Evolutionary conservation across 768 basidiomycete genomes (phyloP).

Genomic region (Hypholoma fasciculare): DNA sequence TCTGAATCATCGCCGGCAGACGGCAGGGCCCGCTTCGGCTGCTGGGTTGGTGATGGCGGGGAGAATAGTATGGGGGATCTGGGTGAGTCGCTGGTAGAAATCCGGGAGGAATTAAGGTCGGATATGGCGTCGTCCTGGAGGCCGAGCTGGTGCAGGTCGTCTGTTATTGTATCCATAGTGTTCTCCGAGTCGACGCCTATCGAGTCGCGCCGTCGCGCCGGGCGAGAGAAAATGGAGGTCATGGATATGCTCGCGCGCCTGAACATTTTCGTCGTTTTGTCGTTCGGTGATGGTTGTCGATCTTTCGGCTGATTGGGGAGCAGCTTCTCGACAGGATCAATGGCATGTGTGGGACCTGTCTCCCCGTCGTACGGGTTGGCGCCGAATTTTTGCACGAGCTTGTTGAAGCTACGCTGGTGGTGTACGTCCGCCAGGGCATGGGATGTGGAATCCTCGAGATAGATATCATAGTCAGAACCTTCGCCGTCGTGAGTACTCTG

Average conservation of each 20-base stretch:
- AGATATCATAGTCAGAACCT: slow-evolving; percentile 7
- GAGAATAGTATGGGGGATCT: slow-evolving; percentile 32
- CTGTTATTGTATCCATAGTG: slow-evolving; percentile 18
- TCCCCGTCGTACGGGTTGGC: slow-evolving; percentile 6
- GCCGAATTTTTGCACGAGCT: slow-evolving; percentile 29
- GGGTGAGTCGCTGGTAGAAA: slow-evolving; percentile 12
- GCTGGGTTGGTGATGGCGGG: slow-evolving; percentile 22
- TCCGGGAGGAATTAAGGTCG: slow-evolving; percentile 10
- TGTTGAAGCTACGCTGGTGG: slow-evolving; percentile 19
- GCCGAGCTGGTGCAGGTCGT: slow-evolving; percentile 23
- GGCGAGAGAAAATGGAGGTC: slow-evolving; percentile 13
- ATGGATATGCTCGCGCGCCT: slow-evolving; percentile 18
- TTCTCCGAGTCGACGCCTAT: slow-evolving; percentile 5
- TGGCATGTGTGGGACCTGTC: background rate
- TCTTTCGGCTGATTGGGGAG: no score
- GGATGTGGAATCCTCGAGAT: slow-evolving; percentile 1
- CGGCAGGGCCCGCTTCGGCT: background rate
- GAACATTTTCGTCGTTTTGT: slow-evolving; percentile 8
- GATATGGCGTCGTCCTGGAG: slow-evolving; percentile 20
- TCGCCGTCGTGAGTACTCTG: background rate
- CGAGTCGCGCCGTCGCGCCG: slow-evolving; percentile 11
- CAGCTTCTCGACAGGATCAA: no score
- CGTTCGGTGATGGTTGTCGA: slow-evolving; percentile 3
- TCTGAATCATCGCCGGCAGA: background rate
- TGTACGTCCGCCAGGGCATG: slow-evolving; percentile 5